phyloP scores from a whole-genome alignment of 2,329 filamentous ascomycete species.

The Fusarium concolor region DNA sequence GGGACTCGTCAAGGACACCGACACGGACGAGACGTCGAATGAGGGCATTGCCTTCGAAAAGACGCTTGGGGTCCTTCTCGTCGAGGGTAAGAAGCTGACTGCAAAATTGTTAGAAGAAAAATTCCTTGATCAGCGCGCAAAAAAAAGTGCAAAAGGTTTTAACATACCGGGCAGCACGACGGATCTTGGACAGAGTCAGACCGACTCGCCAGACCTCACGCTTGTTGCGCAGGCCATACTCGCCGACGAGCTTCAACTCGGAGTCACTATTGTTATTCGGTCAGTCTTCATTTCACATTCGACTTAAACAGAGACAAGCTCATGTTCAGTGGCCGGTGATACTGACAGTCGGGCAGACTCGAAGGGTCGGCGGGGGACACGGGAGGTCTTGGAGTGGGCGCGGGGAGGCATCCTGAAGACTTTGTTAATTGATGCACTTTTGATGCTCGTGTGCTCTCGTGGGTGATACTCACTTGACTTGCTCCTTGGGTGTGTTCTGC shows the following conservation, averaged over 20 bases:
- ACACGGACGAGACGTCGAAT: constrained; percentile 99
- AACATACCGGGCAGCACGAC: constrained; percentile 97
- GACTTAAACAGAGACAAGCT: constrained; percentile 99
- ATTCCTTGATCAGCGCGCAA: background rate
- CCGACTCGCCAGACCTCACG: constrained; percentile 99
- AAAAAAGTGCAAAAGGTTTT: background rate
- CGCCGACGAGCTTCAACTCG: constrained; percentile 99
- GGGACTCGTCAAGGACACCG: constrained; percentile 99
- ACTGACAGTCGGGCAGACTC: constrained; percentile 99
- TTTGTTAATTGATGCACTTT: constrained; percentile 46
- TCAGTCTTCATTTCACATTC: constrained; percentile 80
- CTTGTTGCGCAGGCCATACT: constrained; percentile 99
- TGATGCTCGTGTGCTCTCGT: constrained; percentile 8
- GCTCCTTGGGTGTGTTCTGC: constrained; percentile 53
- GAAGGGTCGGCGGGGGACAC: constrained; percentile 97
- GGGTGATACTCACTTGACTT: constrained; percentile 54
- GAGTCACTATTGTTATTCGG: constrained; percentile 81
- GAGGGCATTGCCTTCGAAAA: constrained; percentile 99
- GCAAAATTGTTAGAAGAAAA: constrained; percentile 46
- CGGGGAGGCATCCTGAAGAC: constrained; percentile 56
- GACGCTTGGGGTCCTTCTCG: constrained; percentile 99
- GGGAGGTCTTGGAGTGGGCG: constrained; percentile 99
- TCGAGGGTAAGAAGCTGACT: constrained; percentile 99
- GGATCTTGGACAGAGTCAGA: constrained; percentile 99
- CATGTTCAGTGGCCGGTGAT: constrained; percentile 93